Percentiles rank a stretch among this genome's conserved stretches.
Evolutionary conservation across 2,329 filamentous ascomycete genomes (phyloP).

Genomic region (Talaromyces sp.): DNA sequence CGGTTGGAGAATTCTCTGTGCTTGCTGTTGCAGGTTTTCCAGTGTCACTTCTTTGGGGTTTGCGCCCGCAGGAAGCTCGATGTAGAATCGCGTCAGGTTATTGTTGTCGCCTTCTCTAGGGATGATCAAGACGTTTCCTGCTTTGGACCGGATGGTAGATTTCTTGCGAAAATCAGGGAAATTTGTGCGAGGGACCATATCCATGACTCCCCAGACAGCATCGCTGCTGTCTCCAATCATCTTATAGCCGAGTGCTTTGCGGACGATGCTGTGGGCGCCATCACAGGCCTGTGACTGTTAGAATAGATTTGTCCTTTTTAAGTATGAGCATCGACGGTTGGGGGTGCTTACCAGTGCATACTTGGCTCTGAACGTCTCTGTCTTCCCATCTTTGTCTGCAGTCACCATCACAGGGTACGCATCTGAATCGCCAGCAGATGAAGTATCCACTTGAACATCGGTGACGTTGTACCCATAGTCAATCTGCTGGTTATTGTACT

Average conservation of each 20-base stretch:
- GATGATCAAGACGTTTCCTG: conserved; percentile 54
- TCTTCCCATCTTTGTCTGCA: conserved; percentile 45
- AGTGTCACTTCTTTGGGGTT: conserved; percentile 57
- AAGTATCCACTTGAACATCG: conserved; percentile 54
- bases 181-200: conserved; percentile 52
- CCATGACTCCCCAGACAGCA: conserved; percentile 61
- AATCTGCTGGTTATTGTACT: conserved; percentile 48
- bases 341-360: conserved; percentile 53
- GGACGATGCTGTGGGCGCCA: conserved; percentile 49
- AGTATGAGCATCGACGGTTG: background rate
- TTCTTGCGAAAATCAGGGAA: conserved; percentile 58
- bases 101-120: conserved; percentile 58
- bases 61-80: conserved; percentile 57
- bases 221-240: conserved; percentile 65
- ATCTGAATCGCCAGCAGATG: conserved; percentile 36
- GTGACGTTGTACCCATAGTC: conserved; percentile 60
- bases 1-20: conserved; percentile 57
- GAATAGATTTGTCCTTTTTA: background rate
- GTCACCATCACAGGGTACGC: conserved; percentile 52
- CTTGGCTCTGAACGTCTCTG: conserved; percentile 50
- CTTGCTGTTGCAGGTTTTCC: conserved; percentile 56
- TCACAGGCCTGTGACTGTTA: conserved; percentile 47
- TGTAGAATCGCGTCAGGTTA: conserved; percentile 64
- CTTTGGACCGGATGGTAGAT: conserved; percentile 49
- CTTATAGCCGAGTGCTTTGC: conserved; percentile 44